These are phyloP conservation scores for Penicillium macrosclerotiorum DNA, from an alignment of 495 filamentous ascomycete genomes.

Conservation along the genomic window DNA sequence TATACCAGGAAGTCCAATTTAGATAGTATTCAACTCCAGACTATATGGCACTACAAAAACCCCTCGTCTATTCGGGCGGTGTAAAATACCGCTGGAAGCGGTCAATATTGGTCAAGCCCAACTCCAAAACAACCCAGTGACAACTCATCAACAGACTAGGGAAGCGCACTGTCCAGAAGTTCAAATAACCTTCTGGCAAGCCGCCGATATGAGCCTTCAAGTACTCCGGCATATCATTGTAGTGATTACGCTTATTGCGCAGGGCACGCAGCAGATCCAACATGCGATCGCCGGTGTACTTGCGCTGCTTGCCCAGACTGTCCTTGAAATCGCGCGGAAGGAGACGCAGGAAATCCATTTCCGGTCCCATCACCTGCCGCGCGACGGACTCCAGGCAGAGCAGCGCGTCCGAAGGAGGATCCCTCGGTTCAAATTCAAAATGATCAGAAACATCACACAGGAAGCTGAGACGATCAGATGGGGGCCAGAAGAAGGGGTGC, in stretches of 20 bases:
- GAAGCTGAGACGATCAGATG: slow-evolving; percentile 84
- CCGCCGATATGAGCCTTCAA: slow-evolving; percentile 76
- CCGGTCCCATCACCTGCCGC: slow-evolving; percentile 51
- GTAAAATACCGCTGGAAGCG: slow-evolving; percentile 75
- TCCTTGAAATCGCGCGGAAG: slow-evolving; percentile 82
- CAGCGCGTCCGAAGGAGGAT: slow-evolving; percentile 69
- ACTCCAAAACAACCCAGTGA: slow-evolving; percentile 67
- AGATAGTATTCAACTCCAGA: too few species aligned
- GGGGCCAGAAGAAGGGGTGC: slow-evolving; percentile 94
- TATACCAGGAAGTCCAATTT: too few species aligned
- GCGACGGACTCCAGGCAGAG: slow-evolving; percentile 59
- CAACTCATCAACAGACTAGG: slow-evolving; percentile 79
- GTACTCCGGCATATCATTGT: slow-evolving; percentile 80
- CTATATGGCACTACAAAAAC: too few species aligned
- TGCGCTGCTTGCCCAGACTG: slow-evolving; percentile 87
- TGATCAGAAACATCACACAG: slow-evolving; percentile 92
- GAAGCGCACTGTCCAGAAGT: slow-evolving; percentile 81
- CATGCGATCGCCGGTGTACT: slow-evolving; percentile 81
- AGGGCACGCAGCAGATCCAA: slow-evolving; percentile 86
- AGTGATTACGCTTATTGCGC: slow-evolving; percentile 94
- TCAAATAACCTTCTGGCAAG: slow-evolving; percentile 79
- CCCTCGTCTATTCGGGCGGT: slow-evolving; percentile 22
- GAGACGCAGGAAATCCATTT: slow-evolving; percentile 70
- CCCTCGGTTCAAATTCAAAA: slow-evolving; percentile 85
- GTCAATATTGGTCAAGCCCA: slow-evolving; percentile 62